phyloP scores from a whole-genome alignment of 2,329 filamentous ascomycete genomes.

The Hysterium pulicare region DNA sequence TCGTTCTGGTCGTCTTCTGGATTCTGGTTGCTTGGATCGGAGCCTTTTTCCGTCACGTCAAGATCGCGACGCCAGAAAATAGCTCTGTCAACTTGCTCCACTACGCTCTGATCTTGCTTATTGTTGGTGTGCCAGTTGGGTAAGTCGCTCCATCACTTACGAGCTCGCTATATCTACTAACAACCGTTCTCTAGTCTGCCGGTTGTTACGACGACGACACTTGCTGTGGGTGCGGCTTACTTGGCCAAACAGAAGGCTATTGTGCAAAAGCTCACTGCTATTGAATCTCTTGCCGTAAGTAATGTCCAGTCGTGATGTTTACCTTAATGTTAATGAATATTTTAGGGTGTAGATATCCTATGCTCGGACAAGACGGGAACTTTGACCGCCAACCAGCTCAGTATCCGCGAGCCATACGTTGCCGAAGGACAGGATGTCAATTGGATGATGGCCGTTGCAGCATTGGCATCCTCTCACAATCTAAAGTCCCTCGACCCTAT shows the following conservation, averaged over 20 bases:
- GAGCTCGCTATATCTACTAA: neutral
- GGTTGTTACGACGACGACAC: conserved; percentile 73
- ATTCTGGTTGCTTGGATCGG: conserved; percentile 73
- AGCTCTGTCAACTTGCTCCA: conserved; percentile 59
- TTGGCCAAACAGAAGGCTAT: conserved; percentile 75
- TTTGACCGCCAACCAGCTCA: conserved; percentile 70
- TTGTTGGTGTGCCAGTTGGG: conserved; percentile 73
- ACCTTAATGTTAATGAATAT: too few relatives aligned
- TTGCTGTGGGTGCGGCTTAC: conserved; percentile 74
- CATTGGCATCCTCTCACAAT: conserved; percentile 74
- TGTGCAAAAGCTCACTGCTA: conserved; percentile 75
- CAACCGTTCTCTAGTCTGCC: conserved; percentile 54
- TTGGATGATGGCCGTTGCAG: conserved; percentile 81
- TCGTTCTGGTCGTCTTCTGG: conserved; percentile 75
- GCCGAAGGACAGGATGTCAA: conserved; percentile 74
- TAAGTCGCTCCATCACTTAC: conserved; percentile 4
- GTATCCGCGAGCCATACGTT: conserved; percentile 73
- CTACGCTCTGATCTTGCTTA: conserved; percentile 49
- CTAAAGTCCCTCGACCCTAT: conserved; percentile 75
- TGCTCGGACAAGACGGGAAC: conserved; percentile 83
- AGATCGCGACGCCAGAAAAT: conserved; percentile 57
- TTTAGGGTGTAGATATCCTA: conserved; percentile 64
- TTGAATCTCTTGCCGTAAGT: conserved; percentile 66
- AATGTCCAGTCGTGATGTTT: too few relatives aligned
- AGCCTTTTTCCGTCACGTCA: conserved; percentile 71